Conservation (phyloP, 208 protist genomes). For the Trypanosoma avium region DNA sequence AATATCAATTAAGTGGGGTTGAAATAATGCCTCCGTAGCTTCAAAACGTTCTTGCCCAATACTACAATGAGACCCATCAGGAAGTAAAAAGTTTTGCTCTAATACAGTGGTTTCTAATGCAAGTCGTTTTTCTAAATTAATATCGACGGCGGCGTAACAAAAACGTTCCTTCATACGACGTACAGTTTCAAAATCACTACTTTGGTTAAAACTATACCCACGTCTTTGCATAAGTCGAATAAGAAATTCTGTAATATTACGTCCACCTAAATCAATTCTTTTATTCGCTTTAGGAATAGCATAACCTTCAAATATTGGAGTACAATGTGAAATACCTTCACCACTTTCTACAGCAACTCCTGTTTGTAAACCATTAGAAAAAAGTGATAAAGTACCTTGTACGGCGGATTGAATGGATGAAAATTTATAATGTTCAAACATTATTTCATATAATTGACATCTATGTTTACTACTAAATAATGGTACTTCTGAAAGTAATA, state of each 20-base stretch:
- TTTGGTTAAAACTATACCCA: slow-evolving; percentile 92
- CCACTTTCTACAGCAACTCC: slow-evolving; percentile 98
- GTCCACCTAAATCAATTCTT: slow-evolving; percentile 95
- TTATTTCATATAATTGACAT: slow-evolving; percentile 86
- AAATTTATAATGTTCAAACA: slow-evolving; percentile 98
- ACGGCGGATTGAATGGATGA: slow-evolving; percentile 88
- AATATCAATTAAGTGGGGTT: slow-evolving; percentile 92
- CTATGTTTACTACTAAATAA: slow-evolving; percentile 94
- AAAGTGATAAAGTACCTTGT: slow-evolving; percentile 94
- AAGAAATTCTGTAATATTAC: slow-evolving; percentile 96
- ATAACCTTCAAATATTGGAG: slow-evolving; percentile 97
- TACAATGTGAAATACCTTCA: slow-evolving; percentile 98
- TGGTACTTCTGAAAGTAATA: slow-evolving; percentile 97
- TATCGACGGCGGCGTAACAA: slow-evolving; percentile 87
- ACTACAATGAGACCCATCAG: slow-evolving; percentile 92
- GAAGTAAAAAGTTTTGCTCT: slow-evolving; percentile 63
- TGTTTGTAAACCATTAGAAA: slow-evolving; percentile 94
- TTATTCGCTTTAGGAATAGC: slow-evolving; percentile 59
- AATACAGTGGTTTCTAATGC: slow-evolving; percentile 71
- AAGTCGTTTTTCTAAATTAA: slow-evolving; percentile 90
- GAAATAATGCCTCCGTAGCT: slow-evolving; percentile 97
- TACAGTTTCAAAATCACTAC: slow-evolving; percentile 95
- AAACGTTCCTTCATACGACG: slow-evolving; percentile 95
- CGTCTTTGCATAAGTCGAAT: slow-evolving; percentile 87
- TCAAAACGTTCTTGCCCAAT: slow-evolving; percentile 92